A percentile compares a stretch with the other conserved stretches of the same genome.
Conservation (phyloP, 2,329 filamentous ascomycete species). For the Ceratocystis cubensis region DNA sequence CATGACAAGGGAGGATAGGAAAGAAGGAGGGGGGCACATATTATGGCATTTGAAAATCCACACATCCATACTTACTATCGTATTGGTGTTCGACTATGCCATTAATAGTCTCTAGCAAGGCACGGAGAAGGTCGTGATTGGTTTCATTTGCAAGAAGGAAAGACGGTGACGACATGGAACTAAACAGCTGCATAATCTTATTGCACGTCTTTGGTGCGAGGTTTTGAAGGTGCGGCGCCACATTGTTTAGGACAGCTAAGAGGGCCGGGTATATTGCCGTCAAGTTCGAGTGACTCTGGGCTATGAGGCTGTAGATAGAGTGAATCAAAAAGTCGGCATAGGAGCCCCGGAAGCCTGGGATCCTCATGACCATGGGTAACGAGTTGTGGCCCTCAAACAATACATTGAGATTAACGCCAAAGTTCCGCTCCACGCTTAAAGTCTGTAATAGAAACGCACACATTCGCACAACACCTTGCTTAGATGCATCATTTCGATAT, state of each 20-base stretch:
- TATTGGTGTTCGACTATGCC: slow-evolving; percentile 84
- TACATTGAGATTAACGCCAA: slow-evolving; percentile 82
- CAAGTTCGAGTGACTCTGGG: slow-evolving; percentile 77
- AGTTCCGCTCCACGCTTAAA: slow-evolving; percentile 80
- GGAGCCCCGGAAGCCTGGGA: slow-evolving; percentile 72
- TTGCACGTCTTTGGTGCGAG: slow-evolving; percentile 62
- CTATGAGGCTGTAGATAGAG: slow-evolving; percentile 87
- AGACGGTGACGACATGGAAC: slow-evolving; percentile 83
- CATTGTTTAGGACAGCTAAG: slow-evolving; percentile 84
- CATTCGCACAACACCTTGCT: slow-evolving; percentile 89
- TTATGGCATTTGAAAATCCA: neutral
- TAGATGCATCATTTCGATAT: slow-evolving; percentile 70
- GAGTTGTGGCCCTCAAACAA: slow-evolving; percentile 80
- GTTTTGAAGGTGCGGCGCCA: slow-evolving; percentile 70
- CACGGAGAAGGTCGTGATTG: slow-evolving; percentile 70
- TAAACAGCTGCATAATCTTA: slow-evolving; percentile 76
- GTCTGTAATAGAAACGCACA: slow-evolving; percentile 96
- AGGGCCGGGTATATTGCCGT: slow-evolving; percentile 87
- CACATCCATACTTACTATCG: slow-evolving; percentile 42
- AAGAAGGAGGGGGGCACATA: neutral
- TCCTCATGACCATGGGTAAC: slow-evolving; percentile 65
- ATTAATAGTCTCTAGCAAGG: slow-evolving; percentile 78
- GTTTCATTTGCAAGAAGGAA: slow-evolving; percentile 87
- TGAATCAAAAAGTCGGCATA: slow-evolving; percentile 93
- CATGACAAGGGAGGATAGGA: neutral